Base-by-base conservation (phyloP, 169 alveolate species). In the Plasmodium coatneyi region DNA sequence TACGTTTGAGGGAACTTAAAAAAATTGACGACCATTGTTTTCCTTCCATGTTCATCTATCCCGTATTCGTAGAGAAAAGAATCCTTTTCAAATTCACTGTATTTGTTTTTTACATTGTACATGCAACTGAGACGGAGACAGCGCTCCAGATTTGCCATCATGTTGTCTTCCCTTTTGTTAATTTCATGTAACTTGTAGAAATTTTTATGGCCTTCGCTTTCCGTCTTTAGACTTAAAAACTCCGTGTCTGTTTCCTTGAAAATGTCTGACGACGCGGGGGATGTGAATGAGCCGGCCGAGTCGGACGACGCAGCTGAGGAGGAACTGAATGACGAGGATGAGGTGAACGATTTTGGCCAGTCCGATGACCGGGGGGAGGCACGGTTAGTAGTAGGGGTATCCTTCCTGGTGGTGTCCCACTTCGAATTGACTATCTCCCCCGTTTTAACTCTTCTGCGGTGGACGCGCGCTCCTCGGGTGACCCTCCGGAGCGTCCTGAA, bases 241-340 rank as follows among this genome's bases (percentile, higher is more conserved):
- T 84, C 93, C 46, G 56, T 32, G 80, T 84, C 93, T 74, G 86
- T 66, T 34, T 74, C 80, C 46, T 74, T 71, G 70, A 84, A 84
- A 7, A 84, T 84, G 19, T 28, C 84, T 0, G 93, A 84, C 0
- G 86, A 43, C 5, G 39, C 39, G 39, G 39, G 39, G 28, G 92
- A 84, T 41, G 92, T 19, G 0, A 14, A 22, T 9, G n/a, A 12
- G 1, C 74, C 16, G 5, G 86, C 25, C 10, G 80, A 19, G 14
- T 1, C 39, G 39, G 54, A 6, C 22, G 19, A 32, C 9, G 30
- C 71, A 5, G 83, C 52, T 0, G 70, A 25, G 32, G 25, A 16
- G 4, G 86, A 2, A 12, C 46, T 39, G 25, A 14, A 3, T 71
- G 16, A 10, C 0, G 56, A 5, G 4, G 74, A 60, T 9, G 32